Percentiles rank a stretch among this genome's conserved stretches.
Evolutionary conservation across 2,329 filamentous ascomycete species (phyloP).

Genomic region (Arthrobotrys pseudoclavata): DNA sequence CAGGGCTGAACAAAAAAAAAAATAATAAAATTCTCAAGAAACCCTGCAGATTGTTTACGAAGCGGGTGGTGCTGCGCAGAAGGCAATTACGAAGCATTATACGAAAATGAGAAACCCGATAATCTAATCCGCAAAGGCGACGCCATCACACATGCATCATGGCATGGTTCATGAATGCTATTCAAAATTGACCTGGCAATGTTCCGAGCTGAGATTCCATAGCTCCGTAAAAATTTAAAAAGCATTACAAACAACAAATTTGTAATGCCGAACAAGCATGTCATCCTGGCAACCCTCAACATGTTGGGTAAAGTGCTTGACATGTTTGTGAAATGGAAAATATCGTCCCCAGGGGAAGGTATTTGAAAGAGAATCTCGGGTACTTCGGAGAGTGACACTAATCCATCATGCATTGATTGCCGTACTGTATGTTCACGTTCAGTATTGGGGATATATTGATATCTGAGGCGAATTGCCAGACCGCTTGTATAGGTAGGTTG

Average conservation of each 20-base stretch:
- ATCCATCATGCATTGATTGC: too few relatives aligned
- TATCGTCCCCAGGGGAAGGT: not conserved
- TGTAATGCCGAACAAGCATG: slow-evolving; percentile 9
- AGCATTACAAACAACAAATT: slow-evolving; percentile 22
- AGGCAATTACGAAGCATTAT: too few relatives aligned
- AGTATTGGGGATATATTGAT: too few relatives aligned
- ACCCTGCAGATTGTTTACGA: not conserved
- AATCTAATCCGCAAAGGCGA: slow-evolving; percentile 3
- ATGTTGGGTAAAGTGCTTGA: not conserved
- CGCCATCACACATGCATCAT: slow-evolving; percentile 10
- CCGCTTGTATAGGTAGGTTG: too few relatives aligned
- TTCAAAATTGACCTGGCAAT: not conserved
- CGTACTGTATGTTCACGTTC: too few relatives aligned
- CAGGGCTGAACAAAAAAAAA: slow-evolving; percentile 51
- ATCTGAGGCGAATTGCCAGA: too few relatives aligned
- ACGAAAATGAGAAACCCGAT: not conserved
- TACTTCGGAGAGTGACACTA: not conserved
- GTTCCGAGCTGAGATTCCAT: slow-evolving; percentile 11
- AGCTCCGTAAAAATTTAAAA: not conserved
- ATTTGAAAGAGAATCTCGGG: not conserved
- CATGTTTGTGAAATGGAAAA: not conserved
- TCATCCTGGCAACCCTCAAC: slow-evolving; percentile 1
- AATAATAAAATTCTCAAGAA: not conserved
- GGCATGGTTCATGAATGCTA: not conserved
- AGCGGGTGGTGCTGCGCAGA: too few relatives aligned